These are phyloP conservation scores for Blastocystis sp. DNA, from an alignment of 352 stramenopile species.

Conservation along the genomic window DNA sequence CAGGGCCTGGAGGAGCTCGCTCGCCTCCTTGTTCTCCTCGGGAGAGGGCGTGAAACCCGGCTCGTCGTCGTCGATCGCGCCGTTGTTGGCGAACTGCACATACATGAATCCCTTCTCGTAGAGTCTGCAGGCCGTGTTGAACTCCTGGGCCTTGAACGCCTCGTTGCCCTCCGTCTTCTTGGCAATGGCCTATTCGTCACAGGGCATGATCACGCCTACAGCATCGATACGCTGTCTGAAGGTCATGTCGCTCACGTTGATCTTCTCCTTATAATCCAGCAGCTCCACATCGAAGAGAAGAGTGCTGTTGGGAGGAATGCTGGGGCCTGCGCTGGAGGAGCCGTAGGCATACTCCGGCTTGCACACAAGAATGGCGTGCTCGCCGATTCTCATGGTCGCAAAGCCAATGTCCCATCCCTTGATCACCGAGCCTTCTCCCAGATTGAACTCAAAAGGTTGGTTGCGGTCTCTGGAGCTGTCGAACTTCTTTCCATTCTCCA, in stretches of 20 bases:
- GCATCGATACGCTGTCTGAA: slow-evolving; percentile 29
- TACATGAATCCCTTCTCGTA: slow-evolving; percentile 71
- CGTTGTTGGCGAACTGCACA: slow-evolving; percentile 63
- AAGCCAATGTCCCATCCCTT: slow-evolving; percentile 77
- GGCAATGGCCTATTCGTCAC: not conserved
- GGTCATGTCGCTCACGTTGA: slow-evolving; percentile 41
- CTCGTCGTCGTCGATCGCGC: slow-evolving; percentile 56
- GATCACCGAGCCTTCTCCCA: slow-evolving; percentile 77
- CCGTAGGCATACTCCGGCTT: slow-evolving; percentile 76
- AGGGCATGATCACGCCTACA: not conserved
- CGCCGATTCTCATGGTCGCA: slow-evolving; percentile 75
- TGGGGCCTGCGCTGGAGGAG: slow-evolving; percentile 69
- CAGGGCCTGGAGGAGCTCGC: slow-evolving; percentile 24
- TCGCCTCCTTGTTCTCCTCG: slow-evolving; percentile 42
- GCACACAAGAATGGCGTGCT: slow-evolving; percentile 75
- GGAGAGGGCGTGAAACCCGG: slow-evolving; percentile 57
- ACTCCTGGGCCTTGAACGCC: slow-evolving; percentile 74
- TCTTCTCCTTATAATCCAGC: slow-evolving; percentile 70
- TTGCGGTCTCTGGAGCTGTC: slow-evolving; percentile 83
- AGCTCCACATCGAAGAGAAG: slow-evolving; percentile 77
- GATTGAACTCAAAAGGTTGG: slow-evolving; percentile 76
- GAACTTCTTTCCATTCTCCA: slow-evolving; percentile 89
- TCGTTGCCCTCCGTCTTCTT: slow-evolving; percentile 72
- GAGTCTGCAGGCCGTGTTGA: slow-evolving; percentile 69
- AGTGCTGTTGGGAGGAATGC: slow-evolving; percentile 75